Percentiles rank a stretch among this genome's conserved stretches.
Conservation (phyloP, 1,139 yeast genomes). For the Oligophagozyma castellii region DNA sequence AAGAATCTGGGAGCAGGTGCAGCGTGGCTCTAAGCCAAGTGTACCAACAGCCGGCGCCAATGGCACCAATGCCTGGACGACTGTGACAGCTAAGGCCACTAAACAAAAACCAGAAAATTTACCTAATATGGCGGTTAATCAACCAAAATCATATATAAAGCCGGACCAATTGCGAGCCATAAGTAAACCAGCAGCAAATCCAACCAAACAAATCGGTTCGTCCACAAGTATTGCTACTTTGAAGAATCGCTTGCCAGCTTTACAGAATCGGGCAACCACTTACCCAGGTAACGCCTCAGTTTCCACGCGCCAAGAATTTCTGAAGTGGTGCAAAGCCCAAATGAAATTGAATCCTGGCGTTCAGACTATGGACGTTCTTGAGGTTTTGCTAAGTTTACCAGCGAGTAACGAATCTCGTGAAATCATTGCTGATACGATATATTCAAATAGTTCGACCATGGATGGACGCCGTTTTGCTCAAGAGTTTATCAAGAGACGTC, state of each 20-base stretch:
- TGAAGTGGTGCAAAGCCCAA: conserved; percentile 73
- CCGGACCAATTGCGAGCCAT: conserved; percentile 16
- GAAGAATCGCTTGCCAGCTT: conserved; percentile 2
- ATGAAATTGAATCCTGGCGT: conserved; percentile 67
- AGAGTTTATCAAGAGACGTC: conserved; percentile 73
- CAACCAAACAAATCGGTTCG: conserved; percentile 17
- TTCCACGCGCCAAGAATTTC: conserved; percentile 47
- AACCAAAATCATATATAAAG: conserved; percentile 7
- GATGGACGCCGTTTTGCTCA: conserved; percentile 91
- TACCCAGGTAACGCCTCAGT: conserved; percentile 24
- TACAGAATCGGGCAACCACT: conserved; percentile 11
- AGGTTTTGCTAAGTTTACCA: conserved; percentile 72
- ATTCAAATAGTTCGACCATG: conserved; percentile 81
- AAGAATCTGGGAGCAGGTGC: conserved; percentile 3
- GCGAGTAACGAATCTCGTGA: conserved; percentile 58
- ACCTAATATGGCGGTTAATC: conserved; percentile 2
- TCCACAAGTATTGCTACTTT: conserved; percentile 17
- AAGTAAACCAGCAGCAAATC: conserved; percentile 5
- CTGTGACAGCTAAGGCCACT: conserved; percentile 14
- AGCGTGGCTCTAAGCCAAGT: not conserved
- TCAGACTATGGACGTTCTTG: conserved; percentile 59
- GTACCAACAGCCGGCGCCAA: conserved; percentile 1
- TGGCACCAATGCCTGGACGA: conserved; percentile 17
- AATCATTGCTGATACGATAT: conserved; percentile 85
- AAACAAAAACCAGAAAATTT: conserved; percentile 3